Evolutionary conservation across 108 stramenopile species (phyloP).

Genomic region (Poteriospumella lacustris): DNA sequence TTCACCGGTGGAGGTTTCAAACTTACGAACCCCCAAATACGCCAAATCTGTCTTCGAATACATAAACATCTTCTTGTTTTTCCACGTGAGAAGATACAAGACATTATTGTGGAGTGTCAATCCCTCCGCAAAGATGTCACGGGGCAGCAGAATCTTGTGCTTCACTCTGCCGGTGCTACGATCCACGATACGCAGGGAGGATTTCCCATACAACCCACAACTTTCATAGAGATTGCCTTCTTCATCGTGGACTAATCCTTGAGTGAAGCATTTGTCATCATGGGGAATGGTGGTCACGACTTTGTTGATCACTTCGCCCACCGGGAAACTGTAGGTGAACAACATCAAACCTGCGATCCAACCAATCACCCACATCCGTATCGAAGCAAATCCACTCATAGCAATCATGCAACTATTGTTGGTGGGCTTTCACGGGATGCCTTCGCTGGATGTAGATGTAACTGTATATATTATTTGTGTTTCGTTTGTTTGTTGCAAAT

Average conservation of each 20-base stretch:
- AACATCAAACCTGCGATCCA: too few relatives aligned
- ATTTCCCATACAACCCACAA: constrained; percentile 42
- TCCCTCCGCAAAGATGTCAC: constrained; percentile 45
- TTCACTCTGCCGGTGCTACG: constrained; percentile 34
- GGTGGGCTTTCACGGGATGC: too few relatives aligned
- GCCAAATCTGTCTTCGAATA: constrained; percentile 32
- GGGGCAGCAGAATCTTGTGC: background rate
- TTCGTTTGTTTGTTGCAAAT: too few relatives aligned
- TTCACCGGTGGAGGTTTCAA: constrained; percentile 32
- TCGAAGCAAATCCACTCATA: too few relatives aligned
- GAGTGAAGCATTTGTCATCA: constrained; percentile 31
- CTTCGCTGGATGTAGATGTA: too few relatives aligned
- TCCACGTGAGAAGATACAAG: constrained; percentile 35
- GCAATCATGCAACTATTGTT: too few relatives aligned
- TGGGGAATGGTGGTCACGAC: background rate
- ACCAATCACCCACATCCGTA: too few relatives aligned
- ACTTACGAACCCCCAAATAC: background rate
- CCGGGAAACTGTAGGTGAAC: too few relatives aligned
- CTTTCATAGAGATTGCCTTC: constrained; percentile 41
- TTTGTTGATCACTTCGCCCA: too few relatives aligned
- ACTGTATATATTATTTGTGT: too few relatives aligned
- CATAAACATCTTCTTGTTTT: constrained; percentile 25
- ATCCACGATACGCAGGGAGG: constrained; percentile 35
- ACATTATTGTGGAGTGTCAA: constrained; percentile 33
- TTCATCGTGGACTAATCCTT: constrained; percentile 37